A percentile compares a stretch with the other conserved stretches of the same genome.
Evolutionary conservation across 208 protist species (phyloP).

Genomic region (Trypanosoma cruzi): DNA sequence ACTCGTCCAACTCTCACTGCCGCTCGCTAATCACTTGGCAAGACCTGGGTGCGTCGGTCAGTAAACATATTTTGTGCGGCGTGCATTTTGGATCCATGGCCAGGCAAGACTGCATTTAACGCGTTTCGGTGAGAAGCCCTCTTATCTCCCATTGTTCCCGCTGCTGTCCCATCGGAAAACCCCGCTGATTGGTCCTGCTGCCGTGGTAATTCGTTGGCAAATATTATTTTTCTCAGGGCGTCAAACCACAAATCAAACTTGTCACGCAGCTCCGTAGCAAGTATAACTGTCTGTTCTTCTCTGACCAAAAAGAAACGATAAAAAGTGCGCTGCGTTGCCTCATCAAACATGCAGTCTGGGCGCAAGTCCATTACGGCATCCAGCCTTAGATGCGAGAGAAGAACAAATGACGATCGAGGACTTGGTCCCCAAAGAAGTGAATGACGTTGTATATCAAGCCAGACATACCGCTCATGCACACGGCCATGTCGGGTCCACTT

Average conservation of each 20-base stretch:
- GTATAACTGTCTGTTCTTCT: constrained; percentile 39
- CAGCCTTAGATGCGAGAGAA: constrained; percentile 56
- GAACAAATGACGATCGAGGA: constrained; percentile 35
- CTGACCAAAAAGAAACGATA: constrained; percentile 65
- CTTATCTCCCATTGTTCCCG: constrained; percentile 27
- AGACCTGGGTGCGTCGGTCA: background rate
- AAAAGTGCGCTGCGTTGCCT: constrained; percentile 43
- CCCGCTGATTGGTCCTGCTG: constrained; percentile 42
- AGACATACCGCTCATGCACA: constrained; percentile 73
- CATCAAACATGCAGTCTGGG: constrained; percentile 61
- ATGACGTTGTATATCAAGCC: constrained; percentile 63
- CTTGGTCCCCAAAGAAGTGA: constrained; percentile 60
- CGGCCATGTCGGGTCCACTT: constrained; percentile 70
- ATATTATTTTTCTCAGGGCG: constrained; percentile 52
- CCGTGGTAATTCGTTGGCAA: constrained; percentile 22
- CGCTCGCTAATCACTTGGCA: constrained; percentile 23
- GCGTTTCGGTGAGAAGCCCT: constrained; percentile 66
- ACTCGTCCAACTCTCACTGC: background rate
- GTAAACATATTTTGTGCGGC: background rate
- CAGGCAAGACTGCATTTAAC: constrained; percentile 44
- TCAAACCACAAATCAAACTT: constrained; percentile 86
- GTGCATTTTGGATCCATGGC: background rate
- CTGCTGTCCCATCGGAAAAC: constrained; percentile 25
- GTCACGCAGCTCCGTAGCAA: constrained; percentile 70
- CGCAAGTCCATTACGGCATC: constrained; percentile 44